Conservation (phyloP, 108 stramenopile species). For the Bacterosira constricta region DNA sequence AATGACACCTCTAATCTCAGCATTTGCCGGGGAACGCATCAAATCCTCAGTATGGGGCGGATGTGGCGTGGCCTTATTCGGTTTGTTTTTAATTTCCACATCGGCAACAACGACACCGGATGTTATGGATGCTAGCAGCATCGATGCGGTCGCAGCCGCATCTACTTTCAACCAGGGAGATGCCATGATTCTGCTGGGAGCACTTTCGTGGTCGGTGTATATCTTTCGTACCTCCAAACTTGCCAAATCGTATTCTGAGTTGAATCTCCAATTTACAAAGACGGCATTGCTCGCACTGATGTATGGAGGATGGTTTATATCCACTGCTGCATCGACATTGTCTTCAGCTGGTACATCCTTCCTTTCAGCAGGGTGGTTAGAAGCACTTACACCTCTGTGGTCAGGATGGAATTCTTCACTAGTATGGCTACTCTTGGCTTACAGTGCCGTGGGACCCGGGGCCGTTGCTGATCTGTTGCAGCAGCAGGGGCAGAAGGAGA, state of each 20-base stretch:
- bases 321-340: constrained; percentile 24
- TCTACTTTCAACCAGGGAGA: constrained; percentile 54
- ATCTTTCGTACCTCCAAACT: constrained; percentile 59
- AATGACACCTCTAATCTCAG: constrained; percentile 68
- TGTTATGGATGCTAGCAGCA: neutral
- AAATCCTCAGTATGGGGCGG: constrained; percentile 50
- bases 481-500: constrained; percentile 59
- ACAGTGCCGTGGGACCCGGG: constrained; percentile 67
- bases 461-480: constrained; percentile 67
- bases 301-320: constrained; percentile 56
- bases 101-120: constrained; percentile 16
- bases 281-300: constrained; percentile 53
- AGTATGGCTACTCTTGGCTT: constrained; percentile 58
- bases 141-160: neutral
- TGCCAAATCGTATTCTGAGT: constrained; percentile 49
- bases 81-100: constrained; percentile 51
- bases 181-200: constrained; percentile 60
- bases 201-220: constrained; percentile 67
- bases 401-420: constrained; percentile 42
- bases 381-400: constrained; percentile 38
- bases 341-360: constrained; percentile 15
- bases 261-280: constrained; percentile 62
- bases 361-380: neutral
- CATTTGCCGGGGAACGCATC: constrained; percentile 53
- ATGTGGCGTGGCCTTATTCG: constrained; percentile 53